Evolutionary conservation across 1,139 yeast species (phyloP).

Genomic region (Magnusiomyces tetraspermus): DNA sequence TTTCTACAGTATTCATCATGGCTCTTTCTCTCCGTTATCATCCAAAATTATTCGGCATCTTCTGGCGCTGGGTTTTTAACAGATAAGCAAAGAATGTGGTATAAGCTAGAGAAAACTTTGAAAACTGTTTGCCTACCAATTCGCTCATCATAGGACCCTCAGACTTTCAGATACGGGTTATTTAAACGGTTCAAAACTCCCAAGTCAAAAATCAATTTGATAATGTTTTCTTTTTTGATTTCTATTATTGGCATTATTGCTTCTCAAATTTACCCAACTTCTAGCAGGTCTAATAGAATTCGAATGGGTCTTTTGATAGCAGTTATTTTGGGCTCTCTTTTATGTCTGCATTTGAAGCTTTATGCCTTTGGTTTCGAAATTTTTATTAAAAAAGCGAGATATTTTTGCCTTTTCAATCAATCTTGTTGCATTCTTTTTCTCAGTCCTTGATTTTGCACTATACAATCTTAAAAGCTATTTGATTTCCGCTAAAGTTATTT

Average conservation of each 20-base stretch:
- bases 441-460: conserved; percentile 17
- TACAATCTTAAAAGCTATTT: conserved; percentile 6
- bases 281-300: conserved; percentile 21
- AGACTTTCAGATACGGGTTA: conserved; percentile 17
- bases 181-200: conserved; percentile 3
- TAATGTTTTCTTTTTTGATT: conserved; percentile 4
- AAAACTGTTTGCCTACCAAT: conserved; percentile 58
- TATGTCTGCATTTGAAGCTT: conserved; percentile 31
- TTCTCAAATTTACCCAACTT: conserved; percentile 44
- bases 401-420: conserved; percentile 42
- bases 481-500: conserved; percentile 33
- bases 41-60: conserved; percentile 70
- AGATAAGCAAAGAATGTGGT: conserved; percentile 76
- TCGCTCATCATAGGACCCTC: conserved; percentile 37
- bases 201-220: conserved; percentile 3
- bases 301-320: conserved; percentile 32
- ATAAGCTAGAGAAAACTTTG: conserved; percentile 65
- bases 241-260: conserved; percentile 36
- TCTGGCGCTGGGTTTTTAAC: conserved; percentile 84
- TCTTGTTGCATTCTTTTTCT: conserved; percentile 33
- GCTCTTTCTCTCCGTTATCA: conserved; percentile 80
- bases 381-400: conserved; percentile 57
- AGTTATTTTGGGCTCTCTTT: conserved; percentile 16
- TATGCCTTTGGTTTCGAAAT: conserved; percentile 50
- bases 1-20: conserved; percentile 59